Evolutionary conservation across 495 filamentous ascomycete genomes (phyloP), one percentile per base, ranked within the genome.

Genomic region (Aspergillus steynii): DNA sequence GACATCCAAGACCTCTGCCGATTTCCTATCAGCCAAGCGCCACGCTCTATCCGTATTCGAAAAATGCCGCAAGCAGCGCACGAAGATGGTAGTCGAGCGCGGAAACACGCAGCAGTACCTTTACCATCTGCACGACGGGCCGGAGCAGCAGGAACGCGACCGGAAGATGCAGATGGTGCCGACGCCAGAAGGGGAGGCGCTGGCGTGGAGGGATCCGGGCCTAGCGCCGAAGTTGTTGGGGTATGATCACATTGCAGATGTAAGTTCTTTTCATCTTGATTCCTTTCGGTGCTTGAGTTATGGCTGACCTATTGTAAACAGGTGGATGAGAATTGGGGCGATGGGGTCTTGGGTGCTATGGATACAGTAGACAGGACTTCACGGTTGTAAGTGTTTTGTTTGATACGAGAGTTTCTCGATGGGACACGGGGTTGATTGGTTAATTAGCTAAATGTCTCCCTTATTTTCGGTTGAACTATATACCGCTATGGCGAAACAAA

Each of bases 101-200:
- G 80, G 80, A 0, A 82, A 82, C 45, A 29, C 74, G 1, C 81
- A 83, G 60, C 78, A 83, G 49, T 66, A 80, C 57, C 65, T 82
- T 2, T 83, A 84, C 52, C 81, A 84, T 61, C 68, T 83, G 1
- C 79, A 76, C 37, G 81, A 84, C 29, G 81, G 81, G 1, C 61
- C 68, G 2, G 80, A 82, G 48, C 81, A 82, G 65, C 55, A 76
- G 48, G 77, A 81, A 52, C 62, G 81, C 29, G 81, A 84, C 64
- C 64, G 65, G 3, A 73, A 74, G 42, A 74, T 80, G 72, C 70
- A 68, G 50, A 79, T 81, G 78, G 64, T 71, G 0, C 78, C 76
- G 0, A 78, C 77, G 0, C 77, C 75, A 0, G 71, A 72, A 31
- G 79, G 78, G 2, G 78, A 81, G 58, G 74, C 75, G 10, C 56